Conservation (phyloP, 495 filamentous ascomycete species). For the Parmelia sp. region DNA sequence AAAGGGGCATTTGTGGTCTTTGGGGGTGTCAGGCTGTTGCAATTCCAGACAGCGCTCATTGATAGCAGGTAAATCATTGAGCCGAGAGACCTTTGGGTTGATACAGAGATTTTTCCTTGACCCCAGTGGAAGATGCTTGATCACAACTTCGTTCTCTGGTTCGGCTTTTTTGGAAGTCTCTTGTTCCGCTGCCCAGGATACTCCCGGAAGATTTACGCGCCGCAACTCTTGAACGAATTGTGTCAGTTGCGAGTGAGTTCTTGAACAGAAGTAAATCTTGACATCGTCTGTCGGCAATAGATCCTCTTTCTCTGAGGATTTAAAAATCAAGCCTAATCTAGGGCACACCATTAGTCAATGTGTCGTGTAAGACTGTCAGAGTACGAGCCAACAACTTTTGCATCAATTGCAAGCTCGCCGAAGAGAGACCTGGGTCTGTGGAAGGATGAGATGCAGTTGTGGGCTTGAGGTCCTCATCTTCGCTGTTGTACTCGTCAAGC, state of each 20-base stretch:
- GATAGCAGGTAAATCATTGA: conserved; percentile 72
- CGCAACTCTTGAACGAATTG: conserved; percentile 91
- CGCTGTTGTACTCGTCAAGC: conserved; percentile 75
- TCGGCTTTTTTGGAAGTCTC: conserved; percentile 31
- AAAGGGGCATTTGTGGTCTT: conserved; percentile 67
- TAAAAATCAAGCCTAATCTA: conserved; percentile 32
- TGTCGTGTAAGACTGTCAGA: neutral
- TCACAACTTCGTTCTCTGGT: conserved; percentile 44
- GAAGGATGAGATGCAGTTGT: conserved; percentile 24
- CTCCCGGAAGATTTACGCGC: conserved; percentile 69
- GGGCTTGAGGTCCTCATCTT: conserved; percentile 39
- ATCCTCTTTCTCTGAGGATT: conserved; percentile 38
- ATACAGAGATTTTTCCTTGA: conserved; percentile 93
- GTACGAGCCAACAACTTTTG: conserved; percentile 36
- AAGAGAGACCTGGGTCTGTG: conserved; percentile 44
- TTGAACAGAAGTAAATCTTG: conserved; percentile 89
- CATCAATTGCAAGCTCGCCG: conserved; percentile 59
- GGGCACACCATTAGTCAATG: conserved; percentile 13
- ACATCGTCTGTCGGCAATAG: conserved; percentile 51
- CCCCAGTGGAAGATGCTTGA: conserved; percentile 84
- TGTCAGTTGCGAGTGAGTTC: conserved; percentile 89
- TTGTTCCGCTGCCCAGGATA: conserved; percentile 35
- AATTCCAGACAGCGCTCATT: conserved; percentile 93
- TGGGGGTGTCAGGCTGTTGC: conserved; percentile 64
- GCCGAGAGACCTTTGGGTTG: conserved; percentile 67